phyloP scores from a whole-genome alignment of 176 grass and related monocot genomes.

The Aechmea fasciata region DNA sequence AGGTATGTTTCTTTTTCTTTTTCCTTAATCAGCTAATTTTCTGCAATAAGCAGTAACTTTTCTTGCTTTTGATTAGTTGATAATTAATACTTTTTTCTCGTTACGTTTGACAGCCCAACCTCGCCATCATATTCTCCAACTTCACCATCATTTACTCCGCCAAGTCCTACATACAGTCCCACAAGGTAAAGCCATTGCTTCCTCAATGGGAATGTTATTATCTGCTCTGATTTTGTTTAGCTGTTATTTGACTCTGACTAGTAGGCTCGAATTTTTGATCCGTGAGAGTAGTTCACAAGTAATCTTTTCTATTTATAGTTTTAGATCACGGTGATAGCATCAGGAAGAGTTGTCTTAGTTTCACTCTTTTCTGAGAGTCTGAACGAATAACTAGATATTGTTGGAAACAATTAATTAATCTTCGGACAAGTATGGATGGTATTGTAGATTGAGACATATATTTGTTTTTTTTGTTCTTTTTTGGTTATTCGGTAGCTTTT shows the following conservation, averaged over 20 bases:
- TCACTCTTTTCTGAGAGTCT: no score
- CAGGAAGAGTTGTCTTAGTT: no score
- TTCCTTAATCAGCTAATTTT: constrained; percentile 11
- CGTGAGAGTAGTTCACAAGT: no score
- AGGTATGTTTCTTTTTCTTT: constrained; percentile 20
- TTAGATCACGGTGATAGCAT: no score
- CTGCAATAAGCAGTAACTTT: constrained; percentile 9
- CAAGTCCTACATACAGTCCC: constrained; percentile 80
- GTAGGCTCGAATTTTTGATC: background rate
- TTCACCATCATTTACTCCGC: constrained; percentile 74
- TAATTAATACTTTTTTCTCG: constrained; percentile 2
- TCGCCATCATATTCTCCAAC: constrained; percentile 82
- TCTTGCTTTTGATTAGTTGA: background rate
- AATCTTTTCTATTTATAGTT: no score
- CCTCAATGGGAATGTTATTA: background rate
- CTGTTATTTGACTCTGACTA: background rate
- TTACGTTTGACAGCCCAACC: constrained; percentile 46
- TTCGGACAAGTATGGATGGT: no score
- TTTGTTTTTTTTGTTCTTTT: no score
- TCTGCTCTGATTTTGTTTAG: background rate
- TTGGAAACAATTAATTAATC: no score
- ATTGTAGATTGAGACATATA: no score
- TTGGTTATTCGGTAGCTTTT: no score
- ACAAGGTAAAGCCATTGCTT: constrained; percentile 39
- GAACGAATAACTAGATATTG: no score